These are phyloP conservation scores for Trypanosoma mega DNA, from an alignment of 208 protist species.

Conservation along the genomic window DNA sequence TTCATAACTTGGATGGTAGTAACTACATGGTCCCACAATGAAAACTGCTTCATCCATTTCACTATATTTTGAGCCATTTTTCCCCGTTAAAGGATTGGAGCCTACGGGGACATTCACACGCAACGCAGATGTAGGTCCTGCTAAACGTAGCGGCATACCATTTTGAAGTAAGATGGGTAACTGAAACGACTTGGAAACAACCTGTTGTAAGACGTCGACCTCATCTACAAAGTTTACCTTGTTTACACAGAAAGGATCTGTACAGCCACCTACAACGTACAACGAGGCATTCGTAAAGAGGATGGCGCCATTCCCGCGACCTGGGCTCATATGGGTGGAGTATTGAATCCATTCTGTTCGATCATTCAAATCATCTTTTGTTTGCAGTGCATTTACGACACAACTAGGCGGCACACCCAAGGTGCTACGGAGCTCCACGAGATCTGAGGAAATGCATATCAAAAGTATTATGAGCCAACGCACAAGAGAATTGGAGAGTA, in stretches of 20 bases:
- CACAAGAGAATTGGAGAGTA: no score
- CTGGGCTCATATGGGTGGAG: background rate
- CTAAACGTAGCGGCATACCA: background rate
- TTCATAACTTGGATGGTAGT: conserved; percentile 14
- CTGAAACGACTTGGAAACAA: background rate
- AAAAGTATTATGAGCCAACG: no score
- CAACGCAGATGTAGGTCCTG: conserved; percentile 14
- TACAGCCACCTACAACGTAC: conserved; percentile 22
- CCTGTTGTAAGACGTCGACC: conserved; percentile 8
- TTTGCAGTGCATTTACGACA: no score
- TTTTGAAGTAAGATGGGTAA: conserved; percentile 13
- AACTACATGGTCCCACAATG: conserved; percentile 25
- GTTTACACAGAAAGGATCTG: background rate
- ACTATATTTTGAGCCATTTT: no score
- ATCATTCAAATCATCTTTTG: background rate
- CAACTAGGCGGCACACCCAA: no score
- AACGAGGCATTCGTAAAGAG: conserved; percentile 9
- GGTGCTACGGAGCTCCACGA: no score
- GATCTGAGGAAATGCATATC: no score
- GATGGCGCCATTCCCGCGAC: conserved; percentile 17
- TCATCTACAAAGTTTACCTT: conserved; percentile 13
- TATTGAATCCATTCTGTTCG: background rate
- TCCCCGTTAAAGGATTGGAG: no score
- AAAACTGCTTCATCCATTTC: conserved; percentile 9
- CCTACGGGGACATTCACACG: conserved; percentile 16